Evolutionary conservation across 768 basidiomycete species (phyloP).

Genomic region (Cubamyces lactineus): DNA sequence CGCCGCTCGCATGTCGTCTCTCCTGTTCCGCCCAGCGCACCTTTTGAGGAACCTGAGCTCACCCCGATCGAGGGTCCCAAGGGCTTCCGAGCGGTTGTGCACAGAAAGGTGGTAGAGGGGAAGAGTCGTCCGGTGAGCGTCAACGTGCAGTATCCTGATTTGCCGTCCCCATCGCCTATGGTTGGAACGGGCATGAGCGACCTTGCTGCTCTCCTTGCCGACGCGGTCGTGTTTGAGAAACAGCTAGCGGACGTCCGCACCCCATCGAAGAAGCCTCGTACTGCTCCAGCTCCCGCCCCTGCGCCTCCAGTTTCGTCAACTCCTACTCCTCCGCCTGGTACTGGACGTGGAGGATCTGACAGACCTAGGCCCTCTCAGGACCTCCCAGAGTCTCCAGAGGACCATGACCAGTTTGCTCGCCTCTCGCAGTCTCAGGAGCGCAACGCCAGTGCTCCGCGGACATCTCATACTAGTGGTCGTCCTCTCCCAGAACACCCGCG

Average conservation of each 20-base stretch:
- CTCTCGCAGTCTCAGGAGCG: conserved; percentile 13
- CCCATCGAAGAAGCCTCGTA: conserved; percentile 21
- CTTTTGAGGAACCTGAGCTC: conserved; percentile 28
- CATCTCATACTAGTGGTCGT: conserved; percentile 9
- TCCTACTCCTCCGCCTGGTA: conserved; percentile 54
- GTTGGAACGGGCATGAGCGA: conserved; percentile 29
- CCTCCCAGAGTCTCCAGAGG: conserved; percentile 23
- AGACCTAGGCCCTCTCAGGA: conserved; percentile 20
- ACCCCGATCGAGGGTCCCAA: conserved; percentile 27
- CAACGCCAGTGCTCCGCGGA: background rate
- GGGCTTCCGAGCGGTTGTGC: conserved; percentile 39
- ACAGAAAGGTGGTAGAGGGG: conserved; percentile 31
- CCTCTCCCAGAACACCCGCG: conserved; percentile 19
- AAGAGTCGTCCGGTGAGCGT: conserved; percentile 20
- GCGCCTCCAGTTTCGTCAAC: conserved; percentile 32
- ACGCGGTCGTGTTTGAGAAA: conserved; percentile 34
- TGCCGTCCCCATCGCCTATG: conserved; percentile 21
- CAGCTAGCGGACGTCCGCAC: conserved; percentile 26
- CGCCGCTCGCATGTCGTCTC: conserved; percentile 5
- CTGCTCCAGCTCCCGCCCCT: conserved; percentile 17
- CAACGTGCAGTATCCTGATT: conserved; percentile 16
- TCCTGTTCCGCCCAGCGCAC: conserved; percentile 4
- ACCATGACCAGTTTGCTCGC: conserved; percentile 12
- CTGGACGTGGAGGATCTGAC: conserved; percentile 13
- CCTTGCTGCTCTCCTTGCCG: conserved; percentile 28